Conservation (phyloP, 345 rosid genomes). For the Syzygium jambos region DNA sequence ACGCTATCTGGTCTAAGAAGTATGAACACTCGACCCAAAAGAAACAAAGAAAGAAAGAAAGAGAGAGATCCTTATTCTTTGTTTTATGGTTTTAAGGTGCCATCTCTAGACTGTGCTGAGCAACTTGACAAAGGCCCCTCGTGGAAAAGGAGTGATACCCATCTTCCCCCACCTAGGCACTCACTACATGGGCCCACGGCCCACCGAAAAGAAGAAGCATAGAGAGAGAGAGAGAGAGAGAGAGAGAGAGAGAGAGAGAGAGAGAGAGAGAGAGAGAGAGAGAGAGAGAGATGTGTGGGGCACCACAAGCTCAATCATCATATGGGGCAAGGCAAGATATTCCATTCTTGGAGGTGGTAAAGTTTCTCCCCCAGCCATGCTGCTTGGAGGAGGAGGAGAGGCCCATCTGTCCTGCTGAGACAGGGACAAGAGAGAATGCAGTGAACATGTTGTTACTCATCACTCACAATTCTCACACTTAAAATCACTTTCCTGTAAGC, state of each 20-base stretch:
- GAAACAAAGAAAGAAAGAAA: background rate
- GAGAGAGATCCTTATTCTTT: background rate
- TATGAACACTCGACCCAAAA: background rate
- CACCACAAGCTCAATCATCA: slow-evolving; percentile 2
- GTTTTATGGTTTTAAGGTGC: background rate
- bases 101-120: background rate
- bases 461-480: background rate
- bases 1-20: background rate
- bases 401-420: background rate
- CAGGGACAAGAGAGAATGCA: background rate
- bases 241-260: background rate
- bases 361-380: background rate
- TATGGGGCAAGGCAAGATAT: slow-evolving; percentile 11
- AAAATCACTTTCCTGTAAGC: background rate
- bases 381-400: background rate
- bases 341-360: slow-evolving; percentile 9
- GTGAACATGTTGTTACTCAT: background rate
- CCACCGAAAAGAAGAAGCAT: background rate
- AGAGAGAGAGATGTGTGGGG: background rate
- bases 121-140: background rate
- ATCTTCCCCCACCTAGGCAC: slow-evolving; percentile 23
- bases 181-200: slow-evolving; percentile 9
- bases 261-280: background rate
- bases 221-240: background rate
- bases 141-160: slow-evolving; percentile 20